Evolutionary conservation across 2,329 filamentous ascomycete genomes (phyloP).

Genomic region (Celoporthe dispersa): DNA sequence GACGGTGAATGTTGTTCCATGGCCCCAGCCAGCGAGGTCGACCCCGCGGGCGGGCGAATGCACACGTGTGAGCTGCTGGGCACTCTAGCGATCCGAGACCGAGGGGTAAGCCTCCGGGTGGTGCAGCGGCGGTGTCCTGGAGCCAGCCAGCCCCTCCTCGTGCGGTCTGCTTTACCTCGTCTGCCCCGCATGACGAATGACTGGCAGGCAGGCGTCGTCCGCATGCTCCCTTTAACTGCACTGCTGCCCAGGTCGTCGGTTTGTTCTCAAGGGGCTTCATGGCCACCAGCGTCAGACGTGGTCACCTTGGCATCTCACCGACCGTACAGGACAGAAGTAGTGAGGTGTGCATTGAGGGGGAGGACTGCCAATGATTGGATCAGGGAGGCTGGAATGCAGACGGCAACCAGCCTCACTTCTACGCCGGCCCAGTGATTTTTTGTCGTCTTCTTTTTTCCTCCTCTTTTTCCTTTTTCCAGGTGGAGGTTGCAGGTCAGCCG

Average conservation of each 20-base stretch:
- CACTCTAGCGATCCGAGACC: not conserved
- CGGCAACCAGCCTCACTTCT: constrained; percentile 33
- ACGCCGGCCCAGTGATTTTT: constrained; percentile 27
- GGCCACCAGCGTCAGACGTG: not conserved
- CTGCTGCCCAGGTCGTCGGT: not conserved
- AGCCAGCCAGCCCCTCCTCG: constrained; percentile 4
- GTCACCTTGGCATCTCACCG: not conserved
- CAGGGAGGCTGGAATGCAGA: constrained; percentile 24
- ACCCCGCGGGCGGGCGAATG: constrained; percentile 15
- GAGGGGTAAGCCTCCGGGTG: constrained; percentile 6
- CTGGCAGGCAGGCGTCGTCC: not conserved
- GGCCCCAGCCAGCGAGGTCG: constrained; percentile 14
- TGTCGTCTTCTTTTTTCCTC: too few relatives aligned
- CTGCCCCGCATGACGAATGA: constrained; percentile 13
- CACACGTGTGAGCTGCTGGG: constrained; percentile 15
- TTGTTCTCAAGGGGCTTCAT: not conserved
- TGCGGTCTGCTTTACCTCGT: not conserved
- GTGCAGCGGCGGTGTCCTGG: constrained; percentile 12
- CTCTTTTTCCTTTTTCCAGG: constrained; percentile 19
- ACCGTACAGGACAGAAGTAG: constrained; percentile 14
- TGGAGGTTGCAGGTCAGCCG: constrained; percentile 27
- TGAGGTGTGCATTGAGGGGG: constrained; percentile 25
- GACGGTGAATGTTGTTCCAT: constrained; percentile 10
- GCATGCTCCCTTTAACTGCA: not conserved
- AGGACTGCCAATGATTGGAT: constrained; percentile 25